Conservation (phyloP, 331 rosid genomes). For the Quercus lobata region DNA sequence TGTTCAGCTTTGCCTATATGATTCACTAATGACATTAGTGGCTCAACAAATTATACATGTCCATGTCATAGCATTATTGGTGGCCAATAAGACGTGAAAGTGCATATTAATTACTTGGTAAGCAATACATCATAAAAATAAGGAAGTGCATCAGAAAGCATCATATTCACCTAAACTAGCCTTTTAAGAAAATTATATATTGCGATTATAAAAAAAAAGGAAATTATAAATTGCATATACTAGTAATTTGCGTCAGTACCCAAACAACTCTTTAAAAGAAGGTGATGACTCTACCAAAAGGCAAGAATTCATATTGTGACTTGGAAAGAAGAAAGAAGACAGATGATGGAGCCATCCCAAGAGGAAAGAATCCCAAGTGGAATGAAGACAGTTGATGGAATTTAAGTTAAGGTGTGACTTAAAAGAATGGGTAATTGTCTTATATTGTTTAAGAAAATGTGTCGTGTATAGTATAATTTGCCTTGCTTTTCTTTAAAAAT, state of each 20-base stretch:
- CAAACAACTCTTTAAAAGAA: neutral
- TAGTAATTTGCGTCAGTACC: neutral
- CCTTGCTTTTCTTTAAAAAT: fast-evolving
- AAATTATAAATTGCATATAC: too few relatives aligned
- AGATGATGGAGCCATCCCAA: too few relatives aligned
- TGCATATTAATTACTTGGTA: neutral
- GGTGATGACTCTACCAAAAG: neutral
- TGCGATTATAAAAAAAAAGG: neutral
- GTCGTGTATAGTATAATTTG: too few relatives aligned
- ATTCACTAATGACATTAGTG: neutral
- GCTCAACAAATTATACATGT: neutral
- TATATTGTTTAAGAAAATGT: too few relatives aligned
- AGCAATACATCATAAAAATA: neutral
- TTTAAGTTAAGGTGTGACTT: too few relatives aligned
- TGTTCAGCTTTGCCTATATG: neutral
- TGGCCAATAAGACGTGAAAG: neutral
- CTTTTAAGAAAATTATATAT: neutral
- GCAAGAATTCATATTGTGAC: too few relatives aligned
- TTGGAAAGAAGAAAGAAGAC: too few relatives aligned
- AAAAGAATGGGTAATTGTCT: too few relatives aligned
- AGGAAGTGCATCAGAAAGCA: too few relatives aligned
- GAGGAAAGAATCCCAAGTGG: too few relatives aligned
- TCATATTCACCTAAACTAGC: neutral
- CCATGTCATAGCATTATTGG: too few relatives aligned
- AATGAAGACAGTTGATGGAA: too few relatives aligned